Evolutionary conservation across 2,329 filamentous ascomycete genomes (phyloP), one percentile per base, ranked within the genome.

Genomic region (Pseudogymnoascus sp.): DNA sequence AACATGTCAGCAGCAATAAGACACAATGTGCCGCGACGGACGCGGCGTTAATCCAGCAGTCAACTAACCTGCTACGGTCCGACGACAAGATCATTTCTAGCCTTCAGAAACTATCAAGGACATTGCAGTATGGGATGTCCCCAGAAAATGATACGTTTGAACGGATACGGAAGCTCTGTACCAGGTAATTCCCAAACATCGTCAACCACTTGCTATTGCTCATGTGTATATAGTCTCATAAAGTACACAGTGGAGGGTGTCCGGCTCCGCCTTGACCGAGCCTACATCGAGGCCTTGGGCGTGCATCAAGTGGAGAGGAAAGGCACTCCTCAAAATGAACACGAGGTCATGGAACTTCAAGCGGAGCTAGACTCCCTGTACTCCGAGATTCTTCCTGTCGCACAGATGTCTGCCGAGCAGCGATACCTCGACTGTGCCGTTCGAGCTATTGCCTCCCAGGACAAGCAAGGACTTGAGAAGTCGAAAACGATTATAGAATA

Each of bases 401-500:
- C 87, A 5, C 84, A 89, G 66, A 90, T 91, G 84, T 84, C 87
- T 0, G 80, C 87, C 0, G 86, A 90, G 67, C 83, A 88, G 68
- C 85, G 89, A 70, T 82, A 87, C 67, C 78, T 88, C 4, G 81
- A 84, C 64, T 87, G 88, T 0, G 84, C 87, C 1, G 74, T 84
- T 5, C 74, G 75, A 63, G 75, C 77, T 0, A 71, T 81, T 4
- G 74, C 79, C 5, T 73, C 76, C 2, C 78, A 75, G 63, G 79
- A 77, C 60, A 76, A 78, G 0, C 75, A 79, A 38, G 78, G 75
- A 21, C 67, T 80, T n/a, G 73, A 73, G 8, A 77, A 78, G 36
- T 79, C 82, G 0, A 75, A 77, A 0, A 75, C 76, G 4, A 81
- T 82, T 2, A 68, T 84, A 1, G 71, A 75, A 69, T 86, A 86